These are phyloP conservation scores for Candida xyloterini DNA, from an alignment of 805 yeast species.

Conservation along the genomic window DNA sequence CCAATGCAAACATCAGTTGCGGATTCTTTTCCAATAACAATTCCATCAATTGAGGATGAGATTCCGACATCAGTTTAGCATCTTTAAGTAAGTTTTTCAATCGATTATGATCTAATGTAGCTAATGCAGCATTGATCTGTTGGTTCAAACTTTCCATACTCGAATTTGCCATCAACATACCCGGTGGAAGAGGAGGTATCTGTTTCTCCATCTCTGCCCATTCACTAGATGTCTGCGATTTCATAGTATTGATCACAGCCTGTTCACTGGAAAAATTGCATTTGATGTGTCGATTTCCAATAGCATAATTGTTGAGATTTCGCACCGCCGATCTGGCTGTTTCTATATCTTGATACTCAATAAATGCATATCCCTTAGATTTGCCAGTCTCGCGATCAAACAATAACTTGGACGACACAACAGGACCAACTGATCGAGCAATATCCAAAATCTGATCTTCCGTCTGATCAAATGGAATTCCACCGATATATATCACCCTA, in stretches of 20 bases:
- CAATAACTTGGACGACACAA: slow-evolving; percentile 65
- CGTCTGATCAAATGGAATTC: slow-evolving; percentile 89
- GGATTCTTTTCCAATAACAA: slow-evolving; percentile 67
- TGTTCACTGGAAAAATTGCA: slow-evolving; percentile 71
- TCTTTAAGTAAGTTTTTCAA: slow-evolving; percentile 51
- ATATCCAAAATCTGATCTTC: slow-evolving; percentile 88
- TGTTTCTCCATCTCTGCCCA: slow-evolving; percentile 24
- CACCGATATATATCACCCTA: slow-evolving; percentile 69
- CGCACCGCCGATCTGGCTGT: slow-evolving; percentile 91
- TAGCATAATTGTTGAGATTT: slow-evolving; percentile 73
- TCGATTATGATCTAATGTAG: slow-evolving; percentile 44
- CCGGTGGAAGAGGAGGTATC: slow-evolving; percentile 55
- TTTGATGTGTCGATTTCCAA: slow-evolving; percentile 67
- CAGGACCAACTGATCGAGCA: slow-evolving; percentile 87
- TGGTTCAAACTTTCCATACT: slow-evolving; percentile 35
- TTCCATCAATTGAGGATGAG: slow-evolving; percentile 56
- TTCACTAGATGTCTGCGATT: slow-evolving; percentile 15
- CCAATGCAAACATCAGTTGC: slow-evolving; percentile 78
- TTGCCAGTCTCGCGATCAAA: slow-evolving; percentile 88
- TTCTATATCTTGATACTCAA: slow-evolving; percentile 77
- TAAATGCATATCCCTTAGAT: slow-evolving; percentile 87
- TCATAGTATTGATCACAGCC: slow-evolving; percentile 24
- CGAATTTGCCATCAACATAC: slow-evolving; percentile 39
- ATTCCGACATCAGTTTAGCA: slow-evolving; percentile 54
- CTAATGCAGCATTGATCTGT: slow-evolving; percentile 46